Evolutionary conservation across 2,329 filamentous ascomycete genomes (phyloP), one percentile per base, ranked within the genome.

Genomic region (Simplicillium sp.): DNA sequence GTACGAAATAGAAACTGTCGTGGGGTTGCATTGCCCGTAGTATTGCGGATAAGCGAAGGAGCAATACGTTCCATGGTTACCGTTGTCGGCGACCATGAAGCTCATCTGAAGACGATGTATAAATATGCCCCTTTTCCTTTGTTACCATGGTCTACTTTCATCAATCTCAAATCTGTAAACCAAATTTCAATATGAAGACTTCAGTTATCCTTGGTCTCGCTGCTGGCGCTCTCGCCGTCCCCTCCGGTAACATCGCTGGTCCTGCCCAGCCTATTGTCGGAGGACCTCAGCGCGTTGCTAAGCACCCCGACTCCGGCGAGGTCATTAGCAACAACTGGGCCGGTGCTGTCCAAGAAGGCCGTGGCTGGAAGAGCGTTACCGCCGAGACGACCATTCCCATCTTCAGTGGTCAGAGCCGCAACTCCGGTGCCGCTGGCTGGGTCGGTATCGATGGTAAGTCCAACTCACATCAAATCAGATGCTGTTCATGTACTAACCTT

Each of bases 371-470:
- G 25, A 29, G 33, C 35, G 38, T 44, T 13, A 41, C 38, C 7
- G 42, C 28, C 8, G 38, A 28, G 12, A 34, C 34, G 12, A 35
- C 12, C 6, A 36, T 44, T 12, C 42, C 42, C 13, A 3, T 13
- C 17, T 14, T 44, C 29, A 34, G 15, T 15, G 42, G 42, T 12
- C 34, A 40, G 15, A 9, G 14, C 7, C 11, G 29, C 6, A 6
- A 28, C 5, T 28, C 38, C 14, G 42, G 33, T 2, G 42, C 34
- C n/a, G 34, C 42, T 3, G 42, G 33, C 25, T 44, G 42, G 42
- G 42, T 44, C n/a, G 42, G 42, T 35, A 44, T 44, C 35, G 42
- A 44, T 35, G 31, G 31, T 33, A 33, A 33, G 31, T 33, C 6
- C 6, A n/a, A n/a, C 15, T 33, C 12, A 7, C 5, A 5, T 33